Base-by-base conservation (phyloP, 2,329 filamentous ascomycete species). In the Basipetospora chlamydospora region DNA sequence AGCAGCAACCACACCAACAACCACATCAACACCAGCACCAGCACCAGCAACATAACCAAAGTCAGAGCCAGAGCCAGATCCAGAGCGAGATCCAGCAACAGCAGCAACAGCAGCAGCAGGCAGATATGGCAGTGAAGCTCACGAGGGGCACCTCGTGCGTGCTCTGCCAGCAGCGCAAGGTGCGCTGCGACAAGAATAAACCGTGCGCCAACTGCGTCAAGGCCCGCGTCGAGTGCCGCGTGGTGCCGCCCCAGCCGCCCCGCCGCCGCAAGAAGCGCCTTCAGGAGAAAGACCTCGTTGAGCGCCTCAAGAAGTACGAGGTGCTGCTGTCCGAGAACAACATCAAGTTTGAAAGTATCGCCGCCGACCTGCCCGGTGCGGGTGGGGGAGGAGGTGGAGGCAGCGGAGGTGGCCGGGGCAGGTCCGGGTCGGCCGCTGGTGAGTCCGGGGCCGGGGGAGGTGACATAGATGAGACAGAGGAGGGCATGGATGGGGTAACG, bases 101-200 rank as follows among this genome's bases (percentile, higher is more conserved):
- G n/a, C 33, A 34, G 10, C 25, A 15, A 20, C 15, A 25, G n/a
- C 35, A 32, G 18, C 29, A 30, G 8, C 22, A 33, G 18, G 20
- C 10, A 7, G 29, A 38, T 23, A 33, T 33, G 36, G 21, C 29
- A 16, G 54, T 68, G 45, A 74, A 74, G 53, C 54, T 74, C 45
- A 73, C 69, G 26, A 62, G 70, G 34, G 70, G 70, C 40, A 70
- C 71, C 42, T 73, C 69, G 41, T 88, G 82, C 48, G 66, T 83
- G 11, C 64, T 77, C 15, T 88, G 82, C 49, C 80, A 86, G 51
- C 78, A 81, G 51, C 73, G 79, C 42, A 85, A 85, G 53, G 69
- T 85, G 28, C 76, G 76, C 41, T 85, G 80, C 54, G 75, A 84
- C 54, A 79, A 78, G 55, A 72, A 67, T 46, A 76, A 76, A 54